Evolutionary conservation across 495 filamentous ascomycete genomes (phyloP).

Genomic region (Choiromyces venosus): DNA sequence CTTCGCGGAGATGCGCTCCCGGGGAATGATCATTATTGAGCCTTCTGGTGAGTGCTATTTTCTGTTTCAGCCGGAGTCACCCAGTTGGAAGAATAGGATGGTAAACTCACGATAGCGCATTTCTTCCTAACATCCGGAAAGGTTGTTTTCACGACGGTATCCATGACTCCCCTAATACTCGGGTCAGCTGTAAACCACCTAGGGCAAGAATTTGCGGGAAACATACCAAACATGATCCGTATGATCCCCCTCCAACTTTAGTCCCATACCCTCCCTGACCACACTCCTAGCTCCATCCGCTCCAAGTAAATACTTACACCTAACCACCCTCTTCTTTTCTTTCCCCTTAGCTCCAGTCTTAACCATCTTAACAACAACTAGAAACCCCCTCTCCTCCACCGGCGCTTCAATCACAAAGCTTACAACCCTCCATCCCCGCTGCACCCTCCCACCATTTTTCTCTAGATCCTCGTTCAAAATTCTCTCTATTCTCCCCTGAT

Average conservation of each 20-base stretch:
- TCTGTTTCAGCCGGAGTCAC: background rate
- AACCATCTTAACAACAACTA: conserved; percentile 23
- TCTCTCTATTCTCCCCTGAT: conserved; percentile 68
- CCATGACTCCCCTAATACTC: conserved; percentile 63
- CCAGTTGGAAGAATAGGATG: background rate
- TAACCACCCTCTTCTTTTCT: conserved; percentile 16
- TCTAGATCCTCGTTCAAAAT: conserved; percentile 34
- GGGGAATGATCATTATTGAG: conserved; percentile 58
- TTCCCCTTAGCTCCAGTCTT: background rate
- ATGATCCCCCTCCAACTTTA: conserved; percentile 67
- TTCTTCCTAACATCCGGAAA: conserved; percentile 71
- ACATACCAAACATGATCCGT: conserved; percentile 61
- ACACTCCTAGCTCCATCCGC: conserved; percentile 74
- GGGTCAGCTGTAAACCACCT: background rate
- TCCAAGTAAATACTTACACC: conserved; percentile 46
- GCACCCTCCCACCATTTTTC: conserved; percentile 49
- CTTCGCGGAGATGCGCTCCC: conserved; percentile 54
- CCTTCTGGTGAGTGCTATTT: conserved; percentile 49
- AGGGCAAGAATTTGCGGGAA: conserved; percentile 23
- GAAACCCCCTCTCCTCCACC: conserved; percentile 45
- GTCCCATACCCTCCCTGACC: conserved; percentile 62
- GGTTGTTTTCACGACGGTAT: conserved; percentile 64
- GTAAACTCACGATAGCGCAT: conserved; percentile 45
- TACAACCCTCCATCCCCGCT: conserved; percentile 58
- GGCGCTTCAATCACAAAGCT: conserved; percentile 55